Evolutionary conservation across 192 early-diverging fungal species (phyloP).

Genomic region (Coemansia sp.): DNA sequence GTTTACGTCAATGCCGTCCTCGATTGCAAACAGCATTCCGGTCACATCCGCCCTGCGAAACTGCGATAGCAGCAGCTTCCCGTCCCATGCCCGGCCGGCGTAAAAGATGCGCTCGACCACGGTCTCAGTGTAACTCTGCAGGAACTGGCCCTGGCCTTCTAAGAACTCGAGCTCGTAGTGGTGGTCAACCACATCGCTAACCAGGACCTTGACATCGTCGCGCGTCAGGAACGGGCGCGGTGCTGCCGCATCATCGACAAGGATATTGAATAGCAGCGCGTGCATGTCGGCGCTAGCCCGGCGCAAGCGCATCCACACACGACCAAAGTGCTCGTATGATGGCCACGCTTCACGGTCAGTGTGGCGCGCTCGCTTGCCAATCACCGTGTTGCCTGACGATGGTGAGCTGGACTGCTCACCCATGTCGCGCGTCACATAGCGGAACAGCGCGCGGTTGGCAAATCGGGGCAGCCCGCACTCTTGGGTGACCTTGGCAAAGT

Average conservation of each 20-base stretch:
- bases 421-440: constrained; percentile 22
- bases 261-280: constrained; percentile 57
- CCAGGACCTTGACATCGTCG: constrained; percentile 63
- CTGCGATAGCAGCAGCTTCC: constrained; percentile 72
- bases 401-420: constrained; percentile 5
- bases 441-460: constrained; percentile 65
- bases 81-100: constrained; percentile 58
- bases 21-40: constrained; percentile 60
- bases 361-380: constrained; percentile 42
- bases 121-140: constrained; percentile 85
- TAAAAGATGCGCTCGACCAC: constrained; percentile 88
- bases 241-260: constrained; percentile 46
- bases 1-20: constrained; percentile 63
- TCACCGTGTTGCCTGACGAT: constrained; percentile 11
- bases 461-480: constrained; percentile 63
- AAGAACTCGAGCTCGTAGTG: constrained; percentile 89
- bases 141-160: constrained; percentile 72
- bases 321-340: constrained; percentile 17
- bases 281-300: constrained; percentile 44
- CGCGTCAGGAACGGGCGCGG: constrained; percentile 50
- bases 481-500: constrained; percentile 53
- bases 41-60: constrained; percentile 65
- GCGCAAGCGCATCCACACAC: constrained; percentile 47
- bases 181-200: constrained; percentile 79
- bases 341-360: constrained; percentile 33